Conservation (phyloP, 306 rosid species). For the Castanea mollissima region DNA sequence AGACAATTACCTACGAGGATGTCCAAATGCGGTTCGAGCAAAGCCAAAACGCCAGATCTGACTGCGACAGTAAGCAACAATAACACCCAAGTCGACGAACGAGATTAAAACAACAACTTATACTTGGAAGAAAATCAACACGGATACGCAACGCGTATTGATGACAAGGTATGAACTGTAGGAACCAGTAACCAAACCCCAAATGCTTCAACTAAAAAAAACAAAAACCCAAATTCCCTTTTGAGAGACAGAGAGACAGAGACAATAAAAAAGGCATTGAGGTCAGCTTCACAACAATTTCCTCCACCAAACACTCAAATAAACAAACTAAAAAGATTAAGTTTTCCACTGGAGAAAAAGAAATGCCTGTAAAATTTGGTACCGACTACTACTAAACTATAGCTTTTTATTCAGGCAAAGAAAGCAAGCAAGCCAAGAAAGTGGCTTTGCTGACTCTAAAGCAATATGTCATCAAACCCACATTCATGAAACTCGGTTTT, state of each 20-base stretch:
- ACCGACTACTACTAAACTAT: conserved; percentile 10
- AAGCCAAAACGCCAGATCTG: conserved; percentile 60
- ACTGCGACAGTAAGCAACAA: conserved; percentile 45
- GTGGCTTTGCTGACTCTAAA: conserved; percentile 45
- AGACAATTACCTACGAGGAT: conserved; percentile 54
- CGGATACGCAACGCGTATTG: conserved; percentile 64
- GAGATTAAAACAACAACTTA: conserved; percentile 1
- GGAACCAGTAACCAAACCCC: conserved; percentile 53
- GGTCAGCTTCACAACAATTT: conserved; percentile 46
- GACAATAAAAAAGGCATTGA: conserved; percentile 11
- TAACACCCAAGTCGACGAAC: conserved; percentile 17
- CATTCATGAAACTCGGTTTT: conserved; percentile 55
- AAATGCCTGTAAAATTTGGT: conserved; percentile 37
- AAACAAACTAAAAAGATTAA: conserved; percentile 5
- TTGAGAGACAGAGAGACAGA: conserved; percentile 21
- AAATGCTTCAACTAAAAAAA: conserved; percentile 31
- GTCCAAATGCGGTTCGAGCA: conserved; percentile 37
- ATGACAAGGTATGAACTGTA: conserved; percentile 84
- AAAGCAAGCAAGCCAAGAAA: conserved; percentile 13
- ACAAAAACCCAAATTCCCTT: not conserved
- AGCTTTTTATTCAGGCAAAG: not conserved
- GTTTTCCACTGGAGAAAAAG: not conserved
- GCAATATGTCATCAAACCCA: conserved; percentile 35
- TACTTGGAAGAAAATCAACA: conserved; percentile 33
- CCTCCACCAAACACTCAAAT: conserved; percentile 38